These are phyloP conservation scores for Linum tenue DNA, from an alignment of 345 rosid genomes.

Conservation along the genomic window DNA sequence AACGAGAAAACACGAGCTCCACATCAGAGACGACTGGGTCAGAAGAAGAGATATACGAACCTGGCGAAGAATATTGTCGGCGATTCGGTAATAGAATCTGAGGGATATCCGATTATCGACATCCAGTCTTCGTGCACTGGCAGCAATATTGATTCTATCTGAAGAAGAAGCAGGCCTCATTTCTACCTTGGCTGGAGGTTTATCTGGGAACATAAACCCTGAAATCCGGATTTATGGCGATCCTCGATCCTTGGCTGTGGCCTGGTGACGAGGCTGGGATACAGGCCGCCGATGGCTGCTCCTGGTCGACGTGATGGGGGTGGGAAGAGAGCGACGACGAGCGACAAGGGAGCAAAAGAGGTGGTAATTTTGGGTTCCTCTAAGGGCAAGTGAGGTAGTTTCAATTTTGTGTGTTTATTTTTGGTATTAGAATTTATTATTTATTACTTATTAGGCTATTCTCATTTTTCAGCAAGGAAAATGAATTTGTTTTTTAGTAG, in stretches of 20 bases:
- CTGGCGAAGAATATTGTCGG: slow-evolving; percentile 89
- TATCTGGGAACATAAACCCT: not conserved
- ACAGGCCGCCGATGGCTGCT: slow-evolving; percentile 31
- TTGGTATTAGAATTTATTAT: not conserved
- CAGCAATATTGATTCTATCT: slow-evolving; percentile 58
- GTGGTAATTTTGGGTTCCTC: slow-evolving; percentile 15
- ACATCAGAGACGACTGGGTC: not conserved
- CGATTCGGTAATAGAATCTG: slow-evolving; percentile 73
- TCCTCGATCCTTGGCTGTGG: slow-evolving; percentile 9
- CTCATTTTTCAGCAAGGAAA: too few species aligned
- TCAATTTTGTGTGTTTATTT: not conserved
- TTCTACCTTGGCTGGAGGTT: not conserved
- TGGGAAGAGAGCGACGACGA: slow-evolving; percentile 8
- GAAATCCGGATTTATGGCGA: not conserved
- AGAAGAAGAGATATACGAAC: slow-evolving; percentile 17
- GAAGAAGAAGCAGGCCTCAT: slow-evolving; percentile 41
- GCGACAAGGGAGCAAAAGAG: not conserved
- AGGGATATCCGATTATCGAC: slow-evolving; percentile 83
- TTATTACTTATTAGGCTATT: too few species aligned
- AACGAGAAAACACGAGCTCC: not conserved
- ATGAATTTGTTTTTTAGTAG: too few species aligned
- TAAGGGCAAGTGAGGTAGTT: slow-evolving; percentile 25
- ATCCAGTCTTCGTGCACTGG: slow-evolving; percentile 55
- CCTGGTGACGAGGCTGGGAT: not conserved
- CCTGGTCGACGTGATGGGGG: not conserved